Evolutionary conservation across 2,329 filamentous ascomycete species (phyloP), one percentile per base, ranked within the genome.

Genomic region (Macroventuria anomochaeta): DNA sequence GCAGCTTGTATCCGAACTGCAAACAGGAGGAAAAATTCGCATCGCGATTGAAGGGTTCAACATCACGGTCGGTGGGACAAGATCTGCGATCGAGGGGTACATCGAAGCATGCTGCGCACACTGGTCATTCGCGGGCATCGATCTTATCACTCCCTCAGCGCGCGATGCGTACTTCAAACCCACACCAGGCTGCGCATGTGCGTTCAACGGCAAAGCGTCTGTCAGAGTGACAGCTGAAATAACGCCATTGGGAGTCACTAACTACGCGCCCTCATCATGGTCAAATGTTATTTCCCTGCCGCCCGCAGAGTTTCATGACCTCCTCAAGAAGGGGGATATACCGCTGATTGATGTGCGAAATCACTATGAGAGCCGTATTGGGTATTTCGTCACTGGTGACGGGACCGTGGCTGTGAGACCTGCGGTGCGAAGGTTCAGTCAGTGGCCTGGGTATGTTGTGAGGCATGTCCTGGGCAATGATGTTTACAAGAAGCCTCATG

Each of bases 331-430:
- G 25, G 59, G 55, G 21, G 51, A 52, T 3, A 51, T 60, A 26
- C 53, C 58, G 15, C 42, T 67, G 15, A 56, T 67, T 13, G 64
- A 67, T 42, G 61, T 67, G 20, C 55, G 64, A 12, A 67, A 67
- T 29, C 64, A 67, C 32, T 67, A 67, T 46, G 64, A 67, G 40
- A 62, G 58, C 10, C 59, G 62, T 25, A 64, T 67, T 20, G 64
- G 64, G 12, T 67, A 67, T 37, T 67, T 67, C 25, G 57, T 65
- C 15, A 46, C 55, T 11, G 36, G 57, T 13, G 55, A 55, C n/a
- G 61, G 61, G 2, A 53, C 55, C 13, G 46, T 49, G 8, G 64
- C 62, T 10, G 36, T 63, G 1, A 46, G 59, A 29, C 64, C 64
- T 15, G 54, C 52, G 2, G 58, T 67, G 26, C 52, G 64, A 26